These are phyloP conservation scores for Fusarium drepaniforme DNA, from an alignment of 2,329 filamentous ascomycete species.

Conservation along the genomic window DNA sequence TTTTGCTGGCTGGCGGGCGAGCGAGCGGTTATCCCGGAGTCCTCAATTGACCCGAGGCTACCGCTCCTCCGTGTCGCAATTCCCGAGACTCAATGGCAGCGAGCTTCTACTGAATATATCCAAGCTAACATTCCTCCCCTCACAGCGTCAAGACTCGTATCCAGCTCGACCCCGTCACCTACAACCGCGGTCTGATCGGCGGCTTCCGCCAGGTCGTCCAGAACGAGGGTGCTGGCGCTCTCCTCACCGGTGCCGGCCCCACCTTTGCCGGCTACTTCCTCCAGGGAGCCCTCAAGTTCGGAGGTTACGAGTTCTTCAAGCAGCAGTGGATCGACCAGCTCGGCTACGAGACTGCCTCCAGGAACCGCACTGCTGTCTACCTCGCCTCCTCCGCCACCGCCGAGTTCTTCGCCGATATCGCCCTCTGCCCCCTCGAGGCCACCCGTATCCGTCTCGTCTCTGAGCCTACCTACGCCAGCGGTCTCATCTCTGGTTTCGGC, in stretches of 20 bases:
- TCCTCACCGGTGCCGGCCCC: constrained; percentile 87
- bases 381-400: constrained; percentile 75
- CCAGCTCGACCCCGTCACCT: constrained; percentile 90
- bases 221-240: constrained; percentile 87
- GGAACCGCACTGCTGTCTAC: constrained; percentile 87
- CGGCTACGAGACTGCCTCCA: constrained; percentile 80
- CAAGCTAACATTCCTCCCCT: constrained; percentile 35
- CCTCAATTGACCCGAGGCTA: constrained; percentile 11
- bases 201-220: constrained; percentile 88
- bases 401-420: constrained; percentile 81
- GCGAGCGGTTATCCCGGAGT: constrained; percentile 12
- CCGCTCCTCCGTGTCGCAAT: constrained; percentile 10
- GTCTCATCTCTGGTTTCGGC: constrained; percentile 81
- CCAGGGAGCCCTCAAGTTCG: constrained; percentile 93
- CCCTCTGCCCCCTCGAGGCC: constrained; percentile 91
- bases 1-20: not conserved
- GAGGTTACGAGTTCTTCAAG: constrained; percentile 98
- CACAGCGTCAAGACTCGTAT: constrained; percentile 93
- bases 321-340: constrained; percentile 85
- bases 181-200: constrained; percentile 89
- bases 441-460: constrained; percentile 95
- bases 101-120: not conserved
- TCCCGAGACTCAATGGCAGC: not conserved
- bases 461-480: constrained; percentile 85
- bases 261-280: constrained; percentile 94